Conservation (phyloP, 495 filamentous ascomycete species). For the Penicillium diatomitis region DNA sequence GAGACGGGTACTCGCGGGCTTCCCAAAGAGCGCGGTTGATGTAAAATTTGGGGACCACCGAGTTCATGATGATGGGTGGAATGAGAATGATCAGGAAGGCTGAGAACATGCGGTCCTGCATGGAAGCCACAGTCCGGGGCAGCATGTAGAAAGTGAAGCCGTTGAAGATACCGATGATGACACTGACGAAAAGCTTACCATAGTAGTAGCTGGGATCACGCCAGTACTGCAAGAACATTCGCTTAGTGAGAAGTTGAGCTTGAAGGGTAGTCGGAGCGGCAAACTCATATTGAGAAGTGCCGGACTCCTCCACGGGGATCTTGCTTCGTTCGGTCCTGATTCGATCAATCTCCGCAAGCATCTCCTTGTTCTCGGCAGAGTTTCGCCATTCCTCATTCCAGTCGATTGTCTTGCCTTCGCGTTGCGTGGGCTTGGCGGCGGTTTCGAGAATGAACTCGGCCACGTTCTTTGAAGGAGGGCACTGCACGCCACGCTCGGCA, state of each 20-base stretch:
- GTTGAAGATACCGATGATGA: constrained; percentile 64
- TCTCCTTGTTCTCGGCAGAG: constrained; percentile 43
- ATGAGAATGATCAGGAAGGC: constrained; percentile 66
- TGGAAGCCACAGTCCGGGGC: constrained; percentile 53
- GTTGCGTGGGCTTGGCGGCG: constrained; percentile 49
- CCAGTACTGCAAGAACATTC: constrained; percentile 65
- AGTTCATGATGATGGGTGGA: constrained; percentile 64
- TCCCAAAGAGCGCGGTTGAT: constrained; percentile 67
- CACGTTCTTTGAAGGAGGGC: constrained; percentile 59
- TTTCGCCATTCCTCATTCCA: constrained; percentile 68
- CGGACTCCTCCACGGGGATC: constrained; percentile 27
- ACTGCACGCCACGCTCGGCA: constrained; percentile 48
- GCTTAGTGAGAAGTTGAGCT: constrained; percentile 50
- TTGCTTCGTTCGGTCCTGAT: constrained; percentile 49
- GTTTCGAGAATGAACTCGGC: constrained; percentile 84
- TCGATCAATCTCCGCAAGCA: constrained; percentile 51
- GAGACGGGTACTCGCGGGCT: constrained; percentile 62
- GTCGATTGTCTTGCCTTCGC: constrained; percentile 45
- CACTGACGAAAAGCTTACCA: constrained; percentile 60
- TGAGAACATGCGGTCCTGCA: constrained; percentile 78
- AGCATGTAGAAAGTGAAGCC: constrained; percentile 84
- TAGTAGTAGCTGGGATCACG: constrained; percentile 64
- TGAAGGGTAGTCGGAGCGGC: constrained; percentile 54
- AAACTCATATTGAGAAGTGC: constrained; percentile 44
- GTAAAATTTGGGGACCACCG: constrained; percentile 78